Evolutionary conservation across 1,139 yeast genomes (phyloP), one percentile per base, ranked within the genome.

Genomic region (Geotrichum candidum): DNA sequence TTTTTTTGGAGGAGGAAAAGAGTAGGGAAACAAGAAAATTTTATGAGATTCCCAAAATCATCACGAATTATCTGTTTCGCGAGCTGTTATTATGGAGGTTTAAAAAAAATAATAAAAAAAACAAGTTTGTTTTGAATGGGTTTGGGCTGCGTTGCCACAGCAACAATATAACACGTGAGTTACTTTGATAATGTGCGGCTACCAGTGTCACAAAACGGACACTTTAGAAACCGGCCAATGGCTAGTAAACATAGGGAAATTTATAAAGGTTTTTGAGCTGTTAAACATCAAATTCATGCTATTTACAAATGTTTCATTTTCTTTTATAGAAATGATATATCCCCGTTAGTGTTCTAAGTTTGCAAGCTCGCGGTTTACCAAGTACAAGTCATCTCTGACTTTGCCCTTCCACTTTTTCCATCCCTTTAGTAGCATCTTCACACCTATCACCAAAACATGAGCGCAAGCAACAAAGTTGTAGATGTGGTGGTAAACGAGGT

Each of bases 361-460:
- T 61, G 75, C 75, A 52, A 75, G 66, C 54, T 69, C 72, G 56
- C 71, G 71, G 23, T 76, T 76, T 35, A 73, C 70, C 55, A 73
- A 65, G 63, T 74, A 75, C 9, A 71, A 70, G 45, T 72, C 72
- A 60, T 75, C 78, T 46, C 76, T 65, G 38, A 74, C 68, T 31
- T 65, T 64, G 27, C 46, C 58, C 52, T 51, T 58, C 63, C 63
- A 64, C 54, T 45, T 64, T 55, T 55, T 64, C 68, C 53, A 64
- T 45, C 18, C 52, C 31, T 33, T 58, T 61, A 33, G 61, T 56
- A n/a, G 57, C 52, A 23, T 41, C 15, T 25, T 35, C 10, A 54
- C 52, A 10, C 66, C 67, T 9, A 66, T 65, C 7, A 63, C 60
- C n/a, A 64, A 58, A 22, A 69, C 68, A 31, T 64, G 31, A 46